Evolutionary conservation across 73 alveolate species (phyloP), one percentile per base, ranked within the genome.

Genomic region (Stentor roeselii): DNA sequence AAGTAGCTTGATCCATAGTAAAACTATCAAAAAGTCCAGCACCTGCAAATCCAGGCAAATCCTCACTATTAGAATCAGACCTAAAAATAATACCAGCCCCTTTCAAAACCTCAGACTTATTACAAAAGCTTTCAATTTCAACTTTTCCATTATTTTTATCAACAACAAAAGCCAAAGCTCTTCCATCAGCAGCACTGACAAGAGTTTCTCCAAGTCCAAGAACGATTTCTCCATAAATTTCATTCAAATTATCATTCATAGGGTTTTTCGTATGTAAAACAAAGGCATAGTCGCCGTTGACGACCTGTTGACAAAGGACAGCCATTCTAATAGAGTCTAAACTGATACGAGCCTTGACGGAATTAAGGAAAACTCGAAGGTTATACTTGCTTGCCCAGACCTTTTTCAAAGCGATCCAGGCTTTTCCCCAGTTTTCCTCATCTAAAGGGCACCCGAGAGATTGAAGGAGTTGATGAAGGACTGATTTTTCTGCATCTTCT

Each of bases 351-450:
- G 91, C 87, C 82, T 93, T 93, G 58, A 91, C 86, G 75, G 96
- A 92, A 36, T 95, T 96, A 3, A 94, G 84, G 87, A 87, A 94
- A 32, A 96, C 98, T 83, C 98, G 86, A 86, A 92, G 97, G 40
- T 92, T 92, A 82, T 77, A 94, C 84, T 94, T 94, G 36, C 94
- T 86, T 27, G 98, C 98, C 98, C 98, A 94, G 36, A 94, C 98
- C 85, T 88, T 82, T 85, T 94, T 94, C 39, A 94, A 90, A 60
- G 98, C 95, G 59, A 80, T 86, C 90, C 93, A 93, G 31, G 95
- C 96, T 67, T 50, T 42, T 36, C 78, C 90, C 67, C 90, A 91
- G 31, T 93, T 95, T 37, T 86, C 89, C 40, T 90, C 87, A n/a
- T n/a, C n/a, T n/a, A n/a, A n/a, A 75, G 84, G 86, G 0, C 90